These are phyloP conservation scores for Fusarium citri DNA, from an alignment of 2,329 filamentous ascomycete species.

Conservation along the genomic window DNA sequence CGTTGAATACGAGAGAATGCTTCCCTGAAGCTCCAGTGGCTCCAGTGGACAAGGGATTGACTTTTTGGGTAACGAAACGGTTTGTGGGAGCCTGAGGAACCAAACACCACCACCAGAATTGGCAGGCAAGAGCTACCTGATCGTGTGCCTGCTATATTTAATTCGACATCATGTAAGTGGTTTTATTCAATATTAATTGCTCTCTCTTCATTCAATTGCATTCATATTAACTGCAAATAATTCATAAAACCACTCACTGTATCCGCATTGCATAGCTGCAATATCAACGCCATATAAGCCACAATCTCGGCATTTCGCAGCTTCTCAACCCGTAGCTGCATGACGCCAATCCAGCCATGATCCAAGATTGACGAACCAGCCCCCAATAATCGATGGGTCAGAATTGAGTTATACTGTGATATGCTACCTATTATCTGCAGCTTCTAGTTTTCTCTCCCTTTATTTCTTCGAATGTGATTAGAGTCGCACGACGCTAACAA, in stretches of 20 bases:
- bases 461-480: background rate
- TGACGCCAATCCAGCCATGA: constrained; percentile 31
- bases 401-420: constrained; percentile 5
- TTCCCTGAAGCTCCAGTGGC: constrained; percentile 13
- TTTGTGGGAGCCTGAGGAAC: constrained; percentile 28
- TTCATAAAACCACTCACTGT: background rate
- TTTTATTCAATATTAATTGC: background rate
- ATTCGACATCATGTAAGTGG: background rate
- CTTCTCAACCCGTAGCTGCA: constrained; percentile 15
- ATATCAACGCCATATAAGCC: background rate
- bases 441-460: background rate
- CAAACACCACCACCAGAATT: background rate
- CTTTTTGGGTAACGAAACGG: constrained; percentile 22
- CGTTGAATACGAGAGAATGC: constrained; percentile 45
- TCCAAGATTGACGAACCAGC: constrained; percentile 27
- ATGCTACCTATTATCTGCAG: constrained; percentile 4
- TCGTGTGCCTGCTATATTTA: background rate
- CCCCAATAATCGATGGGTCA: background rate
- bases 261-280: background rate
- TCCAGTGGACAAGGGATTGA: constrained; percentile 17
- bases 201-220: background rate
- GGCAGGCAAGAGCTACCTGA: background rate
- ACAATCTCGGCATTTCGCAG: constrained; percentile 14
- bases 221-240: background rate
- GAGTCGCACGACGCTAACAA: constrained; percentile 20